phyloP scores from a whole-genome alignment of 495 filamentous ascomycete genomes.

The Pseudomonodictys pantanalensis region DNA sequence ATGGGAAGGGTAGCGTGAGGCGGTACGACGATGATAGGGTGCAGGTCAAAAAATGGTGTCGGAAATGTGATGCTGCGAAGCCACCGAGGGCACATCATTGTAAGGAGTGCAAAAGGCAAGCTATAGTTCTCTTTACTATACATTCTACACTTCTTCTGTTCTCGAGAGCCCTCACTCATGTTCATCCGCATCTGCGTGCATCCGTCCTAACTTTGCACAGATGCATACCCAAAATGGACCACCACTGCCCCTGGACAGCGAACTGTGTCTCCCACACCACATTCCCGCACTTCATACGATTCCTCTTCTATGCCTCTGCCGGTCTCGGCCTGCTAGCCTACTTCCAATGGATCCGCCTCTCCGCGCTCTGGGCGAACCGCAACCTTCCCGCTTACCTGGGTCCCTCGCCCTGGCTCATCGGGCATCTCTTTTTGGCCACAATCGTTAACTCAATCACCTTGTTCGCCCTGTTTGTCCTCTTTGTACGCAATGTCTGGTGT shows the following conservation, averaged over 20 bases:
- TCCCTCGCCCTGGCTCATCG: constrained; percentile 60
- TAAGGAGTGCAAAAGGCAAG: constrained; percentile 70
- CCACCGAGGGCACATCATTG: constrained; percentile 92
- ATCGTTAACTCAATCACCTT: constrained; percentile 59
- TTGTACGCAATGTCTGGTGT: constrained; percentile 59
- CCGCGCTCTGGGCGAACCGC: constrained; percentile 63
- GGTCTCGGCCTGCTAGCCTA: constrained; percentile 64
- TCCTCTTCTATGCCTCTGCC: constrained; percentile 72
- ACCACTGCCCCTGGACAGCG: constrained; percentile 94
- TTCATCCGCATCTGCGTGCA: too few species aligned
- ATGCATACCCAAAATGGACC: constrained; percentile 97
- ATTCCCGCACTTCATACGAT: constrained; percentile 86
- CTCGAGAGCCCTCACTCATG: not conserved
- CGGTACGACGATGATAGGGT: not conserved
- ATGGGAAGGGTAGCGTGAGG: constrained; percentile 30
- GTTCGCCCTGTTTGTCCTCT: constrained; percentile 63
- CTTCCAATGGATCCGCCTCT: constrained; percentile 56
- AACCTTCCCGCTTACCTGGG: constrained; percentile 79
- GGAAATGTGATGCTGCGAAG: constrained; percentile 78
- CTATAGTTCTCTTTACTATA: not conserved
- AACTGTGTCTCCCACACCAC: constrained; percentile 93
- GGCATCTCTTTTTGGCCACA: constrained; percentile 63
- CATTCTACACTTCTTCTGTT: not conserved
- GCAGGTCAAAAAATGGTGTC: constrained; percentile 61
- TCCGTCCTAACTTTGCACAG: too few species aligned